Conservation (phyloP, 2,329 filamentous ascomycete genomes). For the Colletotrichum navitas region DNA sequence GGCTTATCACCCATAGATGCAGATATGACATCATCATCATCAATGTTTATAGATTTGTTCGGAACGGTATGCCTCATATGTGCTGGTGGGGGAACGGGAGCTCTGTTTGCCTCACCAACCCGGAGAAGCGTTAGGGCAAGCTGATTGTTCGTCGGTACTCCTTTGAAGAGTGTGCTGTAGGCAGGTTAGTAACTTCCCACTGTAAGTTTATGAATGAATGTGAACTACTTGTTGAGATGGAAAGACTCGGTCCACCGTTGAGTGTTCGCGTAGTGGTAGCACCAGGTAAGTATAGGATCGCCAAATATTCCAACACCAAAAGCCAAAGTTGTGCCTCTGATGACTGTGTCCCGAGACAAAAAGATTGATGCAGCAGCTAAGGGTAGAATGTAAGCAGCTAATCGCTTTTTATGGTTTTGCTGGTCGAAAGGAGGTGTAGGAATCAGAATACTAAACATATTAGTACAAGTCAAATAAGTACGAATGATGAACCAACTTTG, state of each 20-base stretch:
- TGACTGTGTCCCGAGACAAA: slow-evolving; percentile 60
- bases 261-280: slow-evolving; percentile 39
- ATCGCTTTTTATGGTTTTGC: slow-evolving; percentile 2
- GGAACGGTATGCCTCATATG: not conserved
- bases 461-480: not conserved
- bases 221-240: slow-evolving; percentile 20
- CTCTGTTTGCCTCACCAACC: slow-evolving; percentile 75
- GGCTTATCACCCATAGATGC: slow-evolving; percentile 24
- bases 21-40: not conserved
- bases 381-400: not conserved
- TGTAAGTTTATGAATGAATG: not conserved
- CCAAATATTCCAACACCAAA: slow-evolving; percentile 74
- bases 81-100: slow-evolving; percentile 66
- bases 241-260: not conserved
- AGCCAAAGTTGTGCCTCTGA: slow-evolving; percentile 69
- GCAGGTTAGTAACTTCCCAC: not conserved
- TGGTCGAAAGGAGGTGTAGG: slow-evolving; percentile 44
- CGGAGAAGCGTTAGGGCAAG: slow-evolving; percentile 75
- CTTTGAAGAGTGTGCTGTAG: slow-evolving; percentile 72
- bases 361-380: not conserved
- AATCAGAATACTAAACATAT: slow-evolving; percentile 21
- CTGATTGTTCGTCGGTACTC: slow-evolving; percentile 77
- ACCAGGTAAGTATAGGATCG: slow-evolving; percentile 69
- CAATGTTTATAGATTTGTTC: not conserved
- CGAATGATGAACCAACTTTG: slow-evolving; percentile 42